These are phyloP conservation scores for Solanum raphanifolium DNA, from an alignment of 257 asterid species.

Conservation along the genomic window DNA sequence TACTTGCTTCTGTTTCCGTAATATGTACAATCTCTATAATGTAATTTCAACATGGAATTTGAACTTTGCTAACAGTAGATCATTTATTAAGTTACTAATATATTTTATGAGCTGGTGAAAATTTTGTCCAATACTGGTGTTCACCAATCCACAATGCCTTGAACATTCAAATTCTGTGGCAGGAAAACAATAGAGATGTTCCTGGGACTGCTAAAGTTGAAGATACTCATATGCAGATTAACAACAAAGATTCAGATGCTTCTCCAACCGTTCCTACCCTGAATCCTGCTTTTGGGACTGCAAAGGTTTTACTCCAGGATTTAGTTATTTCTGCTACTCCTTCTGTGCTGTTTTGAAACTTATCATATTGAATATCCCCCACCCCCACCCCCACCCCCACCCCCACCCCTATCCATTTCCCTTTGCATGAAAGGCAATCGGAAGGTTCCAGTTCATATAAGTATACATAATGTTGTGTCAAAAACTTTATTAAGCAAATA, in stretches of 20 bases:
- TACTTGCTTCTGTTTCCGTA: neutral
- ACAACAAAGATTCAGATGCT: slow-evolving; percentile 17
- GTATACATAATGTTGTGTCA: neutral
- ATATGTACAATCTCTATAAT: neutral
- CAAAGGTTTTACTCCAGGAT: slow-evolving; percentile 38
- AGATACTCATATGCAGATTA: slow-evolving; percentile 13
- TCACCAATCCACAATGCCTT: neutral
- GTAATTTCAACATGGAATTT: neutral
- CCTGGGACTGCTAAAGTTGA: slow-evolving; percentile 19
- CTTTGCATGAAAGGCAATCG: neutral
- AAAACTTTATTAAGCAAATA: neutral
- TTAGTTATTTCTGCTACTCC: neutral
- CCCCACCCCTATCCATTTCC: neutral
- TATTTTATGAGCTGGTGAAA: neutral
- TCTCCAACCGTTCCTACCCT: neutral
- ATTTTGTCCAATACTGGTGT: neutral
- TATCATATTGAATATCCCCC: neutral
- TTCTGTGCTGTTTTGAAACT: neutral
- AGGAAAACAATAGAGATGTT: slow-evolving; percentile 40
- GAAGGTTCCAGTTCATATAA: neutral
- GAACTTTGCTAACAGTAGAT: neutral
- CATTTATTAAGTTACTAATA: neutral
- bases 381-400: neutral
- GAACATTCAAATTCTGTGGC: slow-evolving; percentile 20
- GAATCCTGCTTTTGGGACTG: slow-evolving; percentile 17